phyloP scores from a whole-genome alignment of 164 flowering plant genomes.

The Chimonanthus salicifolius region DNA sequence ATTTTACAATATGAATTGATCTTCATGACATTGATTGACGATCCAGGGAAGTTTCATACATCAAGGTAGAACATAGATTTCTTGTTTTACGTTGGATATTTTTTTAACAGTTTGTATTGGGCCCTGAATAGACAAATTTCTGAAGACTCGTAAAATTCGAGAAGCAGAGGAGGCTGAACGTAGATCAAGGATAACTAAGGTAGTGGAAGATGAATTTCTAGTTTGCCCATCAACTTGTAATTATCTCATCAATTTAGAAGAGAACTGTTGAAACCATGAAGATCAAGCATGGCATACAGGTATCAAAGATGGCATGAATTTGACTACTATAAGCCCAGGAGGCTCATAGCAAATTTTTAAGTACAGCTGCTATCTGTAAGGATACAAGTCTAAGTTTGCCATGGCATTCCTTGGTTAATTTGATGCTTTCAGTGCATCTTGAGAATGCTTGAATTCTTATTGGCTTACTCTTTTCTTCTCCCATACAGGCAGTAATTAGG shows the following conservation, averaged over 20 bases:
- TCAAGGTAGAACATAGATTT: background rate
- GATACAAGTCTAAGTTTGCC: background rate
- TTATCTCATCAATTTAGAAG: background rate
- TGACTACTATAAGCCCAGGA: background rate
- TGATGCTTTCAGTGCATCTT: background rate
- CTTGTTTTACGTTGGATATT: background rate
- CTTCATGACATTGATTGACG: background rate
- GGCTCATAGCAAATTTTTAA: background rate
- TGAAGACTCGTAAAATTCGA: constrained; percentile 78
- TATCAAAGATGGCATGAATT: background rate
- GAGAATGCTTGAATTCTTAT: background rate
- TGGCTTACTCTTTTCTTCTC: constrained; percentile 8
- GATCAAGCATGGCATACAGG: background rate
- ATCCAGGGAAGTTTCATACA: background rate
- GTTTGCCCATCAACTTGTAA: background rate
- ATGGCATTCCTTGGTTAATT: background rate
- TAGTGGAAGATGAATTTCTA: constrained; percentile 12
- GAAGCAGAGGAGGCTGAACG: constrained; percentile 93
- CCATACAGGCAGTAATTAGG: constrained; percentile 59
- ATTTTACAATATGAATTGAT: too few relatives aligned
- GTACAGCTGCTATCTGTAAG: background rate
- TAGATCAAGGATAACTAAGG: constrained; percentile 76
- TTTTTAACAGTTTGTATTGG: constrained; percentile 5
- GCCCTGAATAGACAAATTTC: constrained; percentile 47
- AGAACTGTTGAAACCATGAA: background rate